Base-by-base conservation (phyloP, 2,329 filamentous ascomycete species). In the Pseudocercospora fuligena region DNA sequence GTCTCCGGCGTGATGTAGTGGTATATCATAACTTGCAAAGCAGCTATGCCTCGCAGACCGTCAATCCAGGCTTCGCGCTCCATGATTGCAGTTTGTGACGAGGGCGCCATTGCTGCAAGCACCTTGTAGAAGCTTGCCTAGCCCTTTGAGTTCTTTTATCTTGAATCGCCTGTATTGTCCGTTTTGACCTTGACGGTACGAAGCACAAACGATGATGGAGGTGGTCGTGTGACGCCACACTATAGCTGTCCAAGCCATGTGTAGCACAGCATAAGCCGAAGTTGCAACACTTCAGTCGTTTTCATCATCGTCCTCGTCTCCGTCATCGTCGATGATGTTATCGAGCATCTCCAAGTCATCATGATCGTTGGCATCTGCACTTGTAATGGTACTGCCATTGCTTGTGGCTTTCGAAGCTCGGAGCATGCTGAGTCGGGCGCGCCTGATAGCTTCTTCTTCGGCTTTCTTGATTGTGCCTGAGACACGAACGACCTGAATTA, bases 391-490 rank as follows among this genome's bases (percentile, higher is more conserved):
- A 9, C 23, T 54, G 29, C 27, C 40, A 53, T 27, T 56, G 63
- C 29, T 67, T 57, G 53, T 67, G 54, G 78, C 83, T 29, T 85
- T 86, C 75, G 86, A 87, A 61, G 90, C 89, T 31, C 88, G 86
- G 51, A 91, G 82, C 66, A 97, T 89, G 64, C 93, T 86, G 64
- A 85, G 83, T 72, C 91, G 89, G 49, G 93, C 92, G 67, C 92
- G 85, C 3, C 89, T 86, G 73, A 98, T 91, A 40, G 93, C 93
- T 79, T 97, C 94, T 77, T 97, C 90, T 79, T 98, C 94, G 2
- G 89, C 90, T 79, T 97, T 97, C 73, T 90, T 90, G 75, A 99
- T 97, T 2, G 95, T 99, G 16, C 94, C 95, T 70, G 92, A 95
- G 14, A 97, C 92, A 68, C 92, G 87, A 6, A 97, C 88, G 14